These are phyloP conservation scores for Vaccinium corymbosum DNA, from an alignment of 148 eudicot species.

Conservation along the genomic window DNA sequence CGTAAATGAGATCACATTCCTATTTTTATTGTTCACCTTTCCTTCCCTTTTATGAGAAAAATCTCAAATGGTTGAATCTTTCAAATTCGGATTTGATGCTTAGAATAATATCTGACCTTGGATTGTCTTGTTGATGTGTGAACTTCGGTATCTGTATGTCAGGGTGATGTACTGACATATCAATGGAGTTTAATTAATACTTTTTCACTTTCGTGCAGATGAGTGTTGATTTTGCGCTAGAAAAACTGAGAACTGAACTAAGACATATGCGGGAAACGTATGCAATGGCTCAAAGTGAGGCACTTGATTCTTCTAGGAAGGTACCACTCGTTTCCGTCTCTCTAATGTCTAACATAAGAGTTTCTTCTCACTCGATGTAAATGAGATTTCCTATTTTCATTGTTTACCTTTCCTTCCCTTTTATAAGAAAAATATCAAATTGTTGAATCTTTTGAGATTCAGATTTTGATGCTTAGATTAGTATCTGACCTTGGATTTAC, in stretches of 20 bases:
- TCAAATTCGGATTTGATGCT: not conserved
- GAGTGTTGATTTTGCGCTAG: conserved; percentile 50
- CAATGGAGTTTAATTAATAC: not conserved
- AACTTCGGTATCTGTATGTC: not conserved
- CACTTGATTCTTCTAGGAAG: conserved; percentile 67
- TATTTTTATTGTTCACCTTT: not conserved
- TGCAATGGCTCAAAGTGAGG: conserved; percentile 72
- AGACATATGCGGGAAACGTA: conserved; percentile 15
- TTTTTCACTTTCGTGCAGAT: conserved; percentile 35
- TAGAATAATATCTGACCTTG: not conserved
- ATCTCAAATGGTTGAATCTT: not conserved
- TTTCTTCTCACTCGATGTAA: not conserved
- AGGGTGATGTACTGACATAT: not conserved
- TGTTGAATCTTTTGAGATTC: not conserved
- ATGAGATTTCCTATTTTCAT: not conserved
- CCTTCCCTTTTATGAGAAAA: not conserved
- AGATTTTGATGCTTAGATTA: not conserved
- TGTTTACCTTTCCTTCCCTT: not conserved
- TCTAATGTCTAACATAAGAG: not conserved
- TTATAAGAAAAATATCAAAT: not conserved
- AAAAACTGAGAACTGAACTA: conserved; percentile 44
- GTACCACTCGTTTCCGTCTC: conserved; percentile 27
- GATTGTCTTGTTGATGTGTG: not conserved
- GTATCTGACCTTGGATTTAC: not conserved
- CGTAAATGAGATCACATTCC: not conserved